phyloP scores from a whole-genome alignment of 1,139 yeast genomes.

The Geotrichum bryndzae region DNA sequence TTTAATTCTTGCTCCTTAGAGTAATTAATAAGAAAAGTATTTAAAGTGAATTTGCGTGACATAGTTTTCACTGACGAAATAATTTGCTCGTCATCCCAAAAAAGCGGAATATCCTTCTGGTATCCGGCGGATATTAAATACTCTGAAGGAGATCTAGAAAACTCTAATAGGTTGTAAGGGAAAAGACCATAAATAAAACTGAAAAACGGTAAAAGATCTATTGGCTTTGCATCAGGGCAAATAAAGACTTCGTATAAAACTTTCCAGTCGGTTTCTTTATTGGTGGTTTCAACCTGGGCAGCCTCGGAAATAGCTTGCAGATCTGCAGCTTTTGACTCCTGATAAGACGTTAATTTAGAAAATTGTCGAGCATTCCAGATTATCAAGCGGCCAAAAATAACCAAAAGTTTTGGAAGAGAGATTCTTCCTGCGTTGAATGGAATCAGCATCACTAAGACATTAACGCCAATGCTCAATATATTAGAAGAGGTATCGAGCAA shows the following conservation, averaged over 20 bases:
- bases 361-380: constrained; percentile 32
- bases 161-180: constrained; percentile 47
- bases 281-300: not conserved
- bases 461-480: constrained; percentile 41
- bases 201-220: constrained; percentile 33
- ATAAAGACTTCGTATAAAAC: constrained; percentile 25
- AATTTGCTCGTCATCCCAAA: constrained; percentile 8
- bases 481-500: constrained; percentile 44
- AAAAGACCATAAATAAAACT: constrained; percentile 57
- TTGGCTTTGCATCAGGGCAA: constrained; percentile 23
- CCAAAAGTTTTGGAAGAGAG: constrained; percentile 43
- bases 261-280: constrained; percentile 31
- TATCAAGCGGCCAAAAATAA: constrained; percentile 44
- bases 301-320: not conserved
- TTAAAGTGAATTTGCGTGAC: constrained; percentile 2
- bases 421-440: constrained; percentile 43
- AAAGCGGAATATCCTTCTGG: constrained; percentile 2
- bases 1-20: constrained; percentile 9
- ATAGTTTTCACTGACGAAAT: constrained; percentile 1
- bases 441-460: constrained; percentile 47
- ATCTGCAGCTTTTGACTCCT: not conserved
- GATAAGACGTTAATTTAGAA: not conserved
- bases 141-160: constrained; percentile 40
- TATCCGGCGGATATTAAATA: not conserved
- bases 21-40: constrained; percentile 3